Conservation (phyloP, 1,284 basidiomycete genomes). For the Trametes sp. region DNA sequence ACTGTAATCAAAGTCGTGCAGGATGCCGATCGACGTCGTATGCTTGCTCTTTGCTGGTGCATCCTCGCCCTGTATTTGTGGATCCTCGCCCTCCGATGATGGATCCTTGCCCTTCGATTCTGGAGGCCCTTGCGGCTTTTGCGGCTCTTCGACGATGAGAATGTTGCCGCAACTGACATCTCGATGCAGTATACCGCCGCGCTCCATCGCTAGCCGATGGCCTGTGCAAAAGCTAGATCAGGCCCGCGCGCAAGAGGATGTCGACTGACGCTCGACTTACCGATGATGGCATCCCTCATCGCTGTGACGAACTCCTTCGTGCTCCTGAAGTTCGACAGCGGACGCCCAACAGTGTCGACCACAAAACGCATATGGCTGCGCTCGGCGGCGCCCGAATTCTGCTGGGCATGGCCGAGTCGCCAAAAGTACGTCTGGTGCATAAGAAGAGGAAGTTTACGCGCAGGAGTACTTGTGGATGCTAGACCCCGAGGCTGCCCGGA, state of each 20-base stretch:
- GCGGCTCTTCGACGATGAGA: slow-evolving; percentile 4
- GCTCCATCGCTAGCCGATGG: slow-evolving; percentile 12
- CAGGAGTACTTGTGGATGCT: no score
- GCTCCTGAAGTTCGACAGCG: slow-evolving; percentile 15
- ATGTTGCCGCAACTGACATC: slow-evolving; percentile 9
- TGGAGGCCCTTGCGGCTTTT: not conserved
- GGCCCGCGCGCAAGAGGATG: not conserved
- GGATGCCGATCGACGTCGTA: not conserved
- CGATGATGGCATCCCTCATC: slow-evolving; percentile 24
- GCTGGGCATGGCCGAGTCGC: not conserved
- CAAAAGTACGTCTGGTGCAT: not conserved
- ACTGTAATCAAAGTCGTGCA: slow-evolving; percentile 11
- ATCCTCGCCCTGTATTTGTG: no score
- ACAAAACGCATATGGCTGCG: slow-evolving; percentile 12
- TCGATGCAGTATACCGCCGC: slow-evolving; percentile 2
- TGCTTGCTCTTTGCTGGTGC: no score
- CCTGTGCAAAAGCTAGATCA: not conserved
- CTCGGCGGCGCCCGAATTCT: no score
- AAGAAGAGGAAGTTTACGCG: not conserved
- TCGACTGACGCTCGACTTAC: not conserved
- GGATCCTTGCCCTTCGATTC: no score
- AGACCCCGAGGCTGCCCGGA: no score
- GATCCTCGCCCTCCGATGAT: no score
- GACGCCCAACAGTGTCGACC: slow-evolving; percentile 16
- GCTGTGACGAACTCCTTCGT: slow-evolving; percentile 25